Evolutionary conservation across 202 grass and related monocot species (phyloP).

Genomic region (Carex sylvatica): DNA sequence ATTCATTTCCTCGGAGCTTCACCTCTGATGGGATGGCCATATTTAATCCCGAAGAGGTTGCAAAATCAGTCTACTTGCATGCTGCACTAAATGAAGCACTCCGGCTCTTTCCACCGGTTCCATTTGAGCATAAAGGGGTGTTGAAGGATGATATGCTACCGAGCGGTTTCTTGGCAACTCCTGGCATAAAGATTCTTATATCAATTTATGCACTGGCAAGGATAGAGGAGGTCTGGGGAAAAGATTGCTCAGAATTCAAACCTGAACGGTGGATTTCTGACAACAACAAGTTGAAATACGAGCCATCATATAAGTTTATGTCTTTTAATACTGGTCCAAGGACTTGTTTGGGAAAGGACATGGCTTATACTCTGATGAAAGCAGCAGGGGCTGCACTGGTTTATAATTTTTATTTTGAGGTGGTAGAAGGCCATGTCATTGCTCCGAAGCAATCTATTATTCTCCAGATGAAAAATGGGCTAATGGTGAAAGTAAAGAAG

Average conservation of each 20-base stretch:
- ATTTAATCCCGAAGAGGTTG: constrained; percentile 46
- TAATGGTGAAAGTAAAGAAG: constrained; percentile 51
- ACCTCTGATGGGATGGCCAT: constrained; percentile 24
- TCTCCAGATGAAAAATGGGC: constrained; percentile 62
- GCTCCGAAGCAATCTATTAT: constrained; percentile 82
- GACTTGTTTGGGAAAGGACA: constrained; percentile 75
- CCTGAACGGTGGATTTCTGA: constrained; percentile 69
- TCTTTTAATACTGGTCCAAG: constrained; percentile 70
- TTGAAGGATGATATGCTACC: constrained; percentile 48
- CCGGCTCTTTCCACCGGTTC: constrained; percentile 71
- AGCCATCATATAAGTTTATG: constrained; percentile 71
- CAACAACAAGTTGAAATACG: constrained; percentile 44
- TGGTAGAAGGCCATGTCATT: constrained; percentile 42
- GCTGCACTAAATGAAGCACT: constrained; percentile 71
- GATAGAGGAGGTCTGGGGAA: constrained; percentile 73
- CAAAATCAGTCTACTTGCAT: constrained; percentile 51
- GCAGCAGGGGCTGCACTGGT: constrained; percentile 52
- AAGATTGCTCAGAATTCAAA: constrained; percentile 66
- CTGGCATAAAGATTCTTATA: constrained; percentile 44
- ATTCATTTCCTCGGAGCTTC: constrained; percentile 14
- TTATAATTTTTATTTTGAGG: constrained; percentile 53
- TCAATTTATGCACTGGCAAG: constrained; percentile 61
- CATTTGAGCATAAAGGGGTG: constrained; percentile 59
- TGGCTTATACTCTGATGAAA: constrained; percentile 78
- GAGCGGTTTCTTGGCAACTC: constrained; percentile 41